Evolutionary conservation across 495 filamentous ascomycete species (phyloP).

Genomic region (Xylaria scruposa): DNA sequence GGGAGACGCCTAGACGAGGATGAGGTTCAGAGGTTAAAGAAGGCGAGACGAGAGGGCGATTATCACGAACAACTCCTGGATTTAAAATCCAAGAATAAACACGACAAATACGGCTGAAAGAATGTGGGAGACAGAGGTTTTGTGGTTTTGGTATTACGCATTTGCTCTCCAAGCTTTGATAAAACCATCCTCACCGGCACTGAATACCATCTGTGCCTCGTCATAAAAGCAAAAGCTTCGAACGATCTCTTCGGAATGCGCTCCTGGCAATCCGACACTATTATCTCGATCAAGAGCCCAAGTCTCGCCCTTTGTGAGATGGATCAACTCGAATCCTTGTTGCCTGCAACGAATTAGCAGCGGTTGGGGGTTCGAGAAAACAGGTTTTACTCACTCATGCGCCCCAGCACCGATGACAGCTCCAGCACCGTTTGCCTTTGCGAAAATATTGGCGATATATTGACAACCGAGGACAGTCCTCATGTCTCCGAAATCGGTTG

Average conservation of each 20-base stretch:
- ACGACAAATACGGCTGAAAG: conserved; percentile 79
- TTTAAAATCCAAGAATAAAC: conserved; percentile 91
- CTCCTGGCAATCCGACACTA: conserved; percentile 71
- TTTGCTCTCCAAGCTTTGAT: conserved; percentile 67
- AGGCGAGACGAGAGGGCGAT: conserved; percentile 81
- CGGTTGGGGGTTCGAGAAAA: neutral
- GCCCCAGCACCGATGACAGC: conserved; percentile 67
- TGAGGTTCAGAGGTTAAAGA: conserved; percentile 83
- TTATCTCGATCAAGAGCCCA: conserved; percentile 70
- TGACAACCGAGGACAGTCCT: conserved; percentile 73
- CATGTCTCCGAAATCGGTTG: conserved; percentile 76
- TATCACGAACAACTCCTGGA: conserved; percentile 90
- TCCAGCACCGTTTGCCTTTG: conserved; percentile 59
- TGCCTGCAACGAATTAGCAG: conserved; percentile 52
- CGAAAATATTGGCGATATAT: conserved; percentile 78
- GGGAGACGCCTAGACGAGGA: conserved; percentile 80
- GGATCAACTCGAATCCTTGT: conserved; percentile 70
- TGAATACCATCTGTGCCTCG: conserved; percentile 73
- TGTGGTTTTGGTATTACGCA: conserved; percentile 24
- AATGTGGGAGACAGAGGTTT: neutral
- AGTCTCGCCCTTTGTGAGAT: conserved; percentile 60
- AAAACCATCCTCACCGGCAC: conserved; percentile 79
- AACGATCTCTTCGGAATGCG: conserved; percentile 84
- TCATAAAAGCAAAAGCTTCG: conserved; percentile 78
- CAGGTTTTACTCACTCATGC: conserved; percentile 55